These are phyloP conservation scores for Astrephomene gubernaculifera DNA, from an alignment of 139 green algal genomes.

Conservation along the genomic window DNA sequence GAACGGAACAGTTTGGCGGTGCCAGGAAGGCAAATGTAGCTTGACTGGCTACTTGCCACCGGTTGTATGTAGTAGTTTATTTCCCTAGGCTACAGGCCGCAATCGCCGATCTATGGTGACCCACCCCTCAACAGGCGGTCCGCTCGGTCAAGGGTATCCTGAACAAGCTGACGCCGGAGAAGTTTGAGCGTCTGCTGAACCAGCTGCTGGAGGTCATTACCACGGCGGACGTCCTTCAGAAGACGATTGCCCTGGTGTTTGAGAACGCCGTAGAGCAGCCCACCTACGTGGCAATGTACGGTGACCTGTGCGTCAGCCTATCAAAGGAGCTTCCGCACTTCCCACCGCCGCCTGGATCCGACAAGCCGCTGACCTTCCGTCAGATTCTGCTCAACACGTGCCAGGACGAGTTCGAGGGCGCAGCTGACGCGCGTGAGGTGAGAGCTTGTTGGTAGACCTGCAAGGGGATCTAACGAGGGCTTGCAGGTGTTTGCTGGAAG, in stretches of 20 bases:
- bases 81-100: too few species aligned
- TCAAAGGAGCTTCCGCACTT: conserved; percentile 79
- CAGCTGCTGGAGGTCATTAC: conserved; percentile 89
- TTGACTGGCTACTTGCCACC: too few species aligned
- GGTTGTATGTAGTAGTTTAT: too few species aligned
- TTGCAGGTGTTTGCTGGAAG: too few species aligned
- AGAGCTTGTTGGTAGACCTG: too few species aligned
- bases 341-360: conserved; percentile 68
- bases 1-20: too few species aligned
- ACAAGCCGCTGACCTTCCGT: conserved; percentile 87
- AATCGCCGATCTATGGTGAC: too few species aligned
- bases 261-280: conserved; percentile 98
- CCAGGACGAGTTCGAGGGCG: conserved; percentile 98
- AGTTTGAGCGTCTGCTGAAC: conserved; percentile 94
- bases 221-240: conserved; percentile 67
- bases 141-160: conserved; percentile 96
- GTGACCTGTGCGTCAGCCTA: conserved; percentile 69
- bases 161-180: conserved; percentile 99
- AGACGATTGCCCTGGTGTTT: conserved; percentile 95
- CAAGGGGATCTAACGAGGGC: too few species aligned
- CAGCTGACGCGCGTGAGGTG: conserved; percentile 72
- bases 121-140: conserved; percentile 79
- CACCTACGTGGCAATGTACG: conserved; percentile 94
- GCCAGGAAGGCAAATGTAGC: too few species aligned
- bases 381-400: conserved; percentile 98